Conservation (phyloP, 805 yeast genomes). For the Barnettozyma botsteinii region DNA sequence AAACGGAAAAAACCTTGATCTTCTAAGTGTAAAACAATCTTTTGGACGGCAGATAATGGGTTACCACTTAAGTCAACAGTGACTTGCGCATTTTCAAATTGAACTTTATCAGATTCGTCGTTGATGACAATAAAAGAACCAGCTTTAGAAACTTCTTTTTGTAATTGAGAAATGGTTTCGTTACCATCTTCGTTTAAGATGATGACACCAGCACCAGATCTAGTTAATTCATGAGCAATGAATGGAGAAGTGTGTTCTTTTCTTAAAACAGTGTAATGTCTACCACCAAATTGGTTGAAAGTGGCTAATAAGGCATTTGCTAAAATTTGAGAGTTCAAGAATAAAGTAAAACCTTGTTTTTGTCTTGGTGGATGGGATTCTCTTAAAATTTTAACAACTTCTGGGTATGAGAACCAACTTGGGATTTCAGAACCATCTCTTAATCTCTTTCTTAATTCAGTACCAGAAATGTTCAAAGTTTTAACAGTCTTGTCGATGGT, state of each 20-base stretch:
- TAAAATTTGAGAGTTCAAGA: conserved; percentile 57
- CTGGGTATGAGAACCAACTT: conserved; percentile 96
- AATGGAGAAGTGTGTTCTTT: conserved; percentile 47
- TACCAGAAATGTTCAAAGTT: conserved; percentile 90
- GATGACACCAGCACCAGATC: conserved; percentile 91
- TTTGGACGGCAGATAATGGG: conserved; percentile 66
- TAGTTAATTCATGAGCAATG: conserved; percentile 68
- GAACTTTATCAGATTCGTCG: conserved; percentile 29
- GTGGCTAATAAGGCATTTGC: conserved; percentile 85
- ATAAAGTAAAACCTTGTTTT: conserved; percentile 80
- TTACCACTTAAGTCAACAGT: conserved; percentile 48
- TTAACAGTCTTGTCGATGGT: conserved; percentile 73
- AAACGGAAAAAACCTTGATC: conserved; percentile 75
- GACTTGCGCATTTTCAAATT: conserved; percentile 51
- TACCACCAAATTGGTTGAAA: conserved; percentile 80
- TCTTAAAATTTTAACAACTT: conserved; percentile 85
- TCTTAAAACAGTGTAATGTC: conserved; percentile 52
- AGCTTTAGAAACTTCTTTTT: conserved; percentile 35
- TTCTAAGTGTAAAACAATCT: conserved; percentile 66
- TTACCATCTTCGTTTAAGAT: conserved; percentile 35
- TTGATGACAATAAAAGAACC: conserved; percentile 42
- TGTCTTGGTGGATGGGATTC: conserved; percentile 91
- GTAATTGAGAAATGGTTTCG: conserved; percentile 5
- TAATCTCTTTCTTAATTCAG: conserved; percentile 85
- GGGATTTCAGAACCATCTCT: conserved; percentile 87